Evolutionary conservation across 257 asterid species (phyloP).

Genomic region (Lycium ferocissimum): DNA sequence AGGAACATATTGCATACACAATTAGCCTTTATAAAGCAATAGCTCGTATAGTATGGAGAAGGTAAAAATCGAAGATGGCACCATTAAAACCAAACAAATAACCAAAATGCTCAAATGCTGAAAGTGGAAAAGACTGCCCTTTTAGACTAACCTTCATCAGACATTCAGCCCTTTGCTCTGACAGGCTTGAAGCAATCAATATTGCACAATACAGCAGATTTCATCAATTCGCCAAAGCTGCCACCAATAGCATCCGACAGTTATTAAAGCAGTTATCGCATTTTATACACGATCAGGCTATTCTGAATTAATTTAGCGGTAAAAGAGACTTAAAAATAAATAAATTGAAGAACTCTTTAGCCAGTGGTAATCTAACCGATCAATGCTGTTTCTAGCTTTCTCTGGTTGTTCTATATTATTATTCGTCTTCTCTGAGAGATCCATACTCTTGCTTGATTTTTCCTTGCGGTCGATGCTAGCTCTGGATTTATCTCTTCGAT

Average conservation of each 20-base stretch:
- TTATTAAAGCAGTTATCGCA: conserved; percentile 39
- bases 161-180: conserved; percentile 67
- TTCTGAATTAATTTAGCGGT: not conserved
- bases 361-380: conserved; percentile 76
- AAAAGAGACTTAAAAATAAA: conserved; percentile 8
- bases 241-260: conserved; percentile 53
- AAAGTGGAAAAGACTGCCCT: not conserved
- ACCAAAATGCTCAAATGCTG: conserved; percentile 14
- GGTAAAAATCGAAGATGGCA: conserved; percentile 11
- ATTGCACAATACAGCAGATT: conserved; percentile 94
- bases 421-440: conserved; percentile 59
- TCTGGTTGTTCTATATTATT: conserved; percentile 73
- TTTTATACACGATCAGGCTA: conserved; percentile 28
- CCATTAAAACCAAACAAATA: conserved; percentile 21
- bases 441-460: conserved; percentile 60
- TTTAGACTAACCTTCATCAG: conserved; percentile 48
- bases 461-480: conserved; percentile 78
- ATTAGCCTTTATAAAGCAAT: not conserved
- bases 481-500: conserved; percentile 70
- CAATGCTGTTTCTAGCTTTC: conserved; percentile 92
- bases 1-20: conserved; percentile 11
- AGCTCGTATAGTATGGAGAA: conserved; percentile 2
- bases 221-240: conserved; percentile 96
- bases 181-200: conserved; percentile 94
- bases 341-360: conserved; percentile 37